Evolutionary conservation across 192 early-diverging fungal species (phyloP), one percentile per base, ranked within the genome.

Genomic region (Radiomyces spectabilis): DNA sequence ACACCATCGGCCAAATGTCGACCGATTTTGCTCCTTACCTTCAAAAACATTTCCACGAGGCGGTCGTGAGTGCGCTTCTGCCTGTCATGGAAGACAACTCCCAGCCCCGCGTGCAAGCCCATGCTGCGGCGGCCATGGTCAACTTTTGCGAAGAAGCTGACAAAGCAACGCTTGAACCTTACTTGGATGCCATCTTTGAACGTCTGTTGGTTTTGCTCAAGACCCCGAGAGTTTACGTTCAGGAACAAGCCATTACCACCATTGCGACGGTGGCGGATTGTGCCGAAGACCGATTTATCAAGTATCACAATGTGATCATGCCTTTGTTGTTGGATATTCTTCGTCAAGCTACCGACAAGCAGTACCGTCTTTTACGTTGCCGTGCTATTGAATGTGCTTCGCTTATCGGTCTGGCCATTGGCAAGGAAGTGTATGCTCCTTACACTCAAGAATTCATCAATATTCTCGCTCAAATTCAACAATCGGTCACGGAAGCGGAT

Each of bases 311-410:
- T 51, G 74, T 77, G 9, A 95, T 99, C 62, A 99, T 99, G 95
- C 95, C 95, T 22, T 76, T 95, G 48, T 74, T 99, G 45, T 74
- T 99, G 19, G 86, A 90, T 58, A 82, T 97, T 43, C 74, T 99
- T 25, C 77, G 77, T 44, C 77, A 90, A 61, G 94, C 93, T 4
- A 84, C 80, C 19, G 81, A 80, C 51, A 87, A 86, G 66, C 88
- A 97, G 72, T 88, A 89, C 76, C 83, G 93, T 22, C 66, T 91
- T 48, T 77, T 99, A 72, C 87, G 95, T 26, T 93, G 95, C 52
- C 97, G 97, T 75, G 83, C 95, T 3, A 87, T 99, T 69, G 97
- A 99, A 74, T 99, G 97, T 66, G 91, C 94, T 22, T 91, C 87
- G 45, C 78, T 97, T 49, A 91, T 98, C 53, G 93, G 89, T 49